Evolutionary conservation across 495 filamentous ascomycete species (phyloP).

Genomic region (Tuber indicum): DNA sequence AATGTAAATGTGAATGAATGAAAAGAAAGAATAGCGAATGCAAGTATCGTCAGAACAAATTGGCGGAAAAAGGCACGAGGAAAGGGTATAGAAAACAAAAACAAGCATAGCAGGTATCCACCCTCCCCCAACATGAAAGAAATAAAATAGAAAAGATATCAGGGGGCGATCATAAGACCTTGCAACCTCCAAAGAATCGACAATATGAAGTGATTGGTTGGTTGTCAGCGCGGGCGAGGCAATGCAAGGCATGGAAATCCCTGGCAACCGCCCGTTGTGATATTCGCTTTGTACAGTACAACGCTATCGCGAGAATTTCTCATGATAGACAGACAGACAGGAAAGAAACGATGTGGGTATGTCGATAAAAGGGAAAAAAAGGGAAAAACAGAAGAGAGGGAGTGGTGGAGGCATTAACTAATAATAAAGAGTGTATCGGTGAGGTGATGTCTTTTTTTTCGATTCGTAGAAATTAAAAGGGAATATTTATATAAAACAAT

Average conservation of each 20-base stretch:
- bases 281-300: neutral
- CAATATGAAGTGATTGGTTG: neutral
- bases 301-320: neutral
- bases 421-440: conserved; percentile 1
- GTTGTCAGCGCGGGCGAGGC: neutral
- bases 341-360: conserved; percentile 2
- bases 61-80: neutral
- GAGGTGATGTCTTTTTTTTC: conserved; percentile 3
- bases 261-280: neutral
- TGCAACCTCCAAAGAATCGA: neutral
- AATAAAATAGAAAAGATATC: neutral
- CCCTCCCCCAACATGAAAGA: neutral
- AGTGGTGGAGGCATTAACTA: neutral
- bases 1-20: neutral
- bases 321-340: neutral
- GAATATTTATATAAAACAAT: conserved; percentile 9
- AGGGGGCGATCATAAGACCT: neutral
- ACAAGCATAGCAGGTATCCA: neutral
- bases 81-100: neutral
- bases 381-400: neutral
- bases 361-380: neutral
- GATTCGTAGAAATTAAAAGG: neutral
- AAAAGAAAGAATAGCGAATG: neutral
- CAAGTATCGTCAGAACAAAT: neutral
- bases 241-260: neutral